Conservation (phyloP, 805 yeast species). For the Yarrowia deformans region DNA sequence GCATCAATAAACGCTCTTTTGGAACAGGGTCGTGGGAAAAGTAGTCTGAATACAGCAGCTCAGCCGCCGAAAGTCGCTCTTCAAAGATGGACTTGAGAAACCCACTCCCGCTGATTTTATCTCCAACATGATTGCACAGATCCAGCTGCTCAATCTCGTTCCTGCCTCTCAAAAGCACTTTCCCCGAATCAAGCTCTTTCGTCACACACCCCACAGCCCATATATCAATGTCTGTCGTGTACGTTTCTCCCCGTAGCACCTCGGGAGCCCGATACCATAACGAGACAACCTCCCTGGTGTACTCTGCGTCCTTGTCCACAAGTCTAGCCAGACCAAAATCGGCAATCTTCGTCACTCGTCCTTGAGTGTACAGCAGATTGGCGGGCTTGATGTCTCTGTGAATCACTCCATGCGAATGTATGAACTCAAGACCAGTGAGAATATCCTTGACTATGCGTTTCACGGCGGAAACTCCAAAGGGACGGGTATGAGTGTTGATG, state of each 20-base stretch:
- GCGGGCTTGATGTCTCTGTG: conserved; percentile 97
- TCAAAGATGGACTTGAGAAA: neutral
- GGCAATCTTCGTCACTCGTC: conserved; percentile 84
- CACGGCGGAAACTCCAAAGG: neutral
- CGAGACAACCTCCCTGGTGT: conserved; percentile 27
- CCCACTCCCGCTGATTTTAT: neutral
- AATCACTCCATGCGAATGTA: conserved; percentile 75
- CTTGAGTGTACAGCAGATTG: conserved; percentile 72
- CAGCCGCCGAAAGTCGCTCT: neutral
- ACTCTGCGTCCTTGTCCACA: conserved; percentile 47
- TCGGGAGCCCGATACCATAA: conserved; percentile 34
- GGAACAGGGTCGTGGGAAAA: conserved; percentile 21
- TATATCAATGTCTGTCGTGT: neutral
- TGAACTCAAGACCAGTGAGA: conserved; percentile 65
- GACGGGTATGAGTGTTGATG: conserved; percentile 52
- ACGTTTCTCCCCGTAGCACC: conserved; percentile 1
- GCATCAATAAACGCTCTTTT: conserved; percentile 20
- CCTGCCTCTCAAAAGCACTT: conserved; percentile 3
- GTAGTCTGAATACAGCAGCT: neutral
- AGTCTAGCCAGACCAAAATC: conserved; percentile 97
- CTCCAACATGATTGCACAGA: neutral
- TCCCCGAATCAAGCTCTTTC: neutral
- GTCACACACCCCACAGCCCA: conserved; percentile 28
- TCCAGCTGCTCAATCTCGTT: conserved; percentile 20
- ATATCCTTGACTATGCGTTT: conserved; percentile 47